These are phyloP conservation scores for Aristolochia californica DNA, from an alignment of 164 flowering plant genomes.

Conservation along the genomic window DNA sequence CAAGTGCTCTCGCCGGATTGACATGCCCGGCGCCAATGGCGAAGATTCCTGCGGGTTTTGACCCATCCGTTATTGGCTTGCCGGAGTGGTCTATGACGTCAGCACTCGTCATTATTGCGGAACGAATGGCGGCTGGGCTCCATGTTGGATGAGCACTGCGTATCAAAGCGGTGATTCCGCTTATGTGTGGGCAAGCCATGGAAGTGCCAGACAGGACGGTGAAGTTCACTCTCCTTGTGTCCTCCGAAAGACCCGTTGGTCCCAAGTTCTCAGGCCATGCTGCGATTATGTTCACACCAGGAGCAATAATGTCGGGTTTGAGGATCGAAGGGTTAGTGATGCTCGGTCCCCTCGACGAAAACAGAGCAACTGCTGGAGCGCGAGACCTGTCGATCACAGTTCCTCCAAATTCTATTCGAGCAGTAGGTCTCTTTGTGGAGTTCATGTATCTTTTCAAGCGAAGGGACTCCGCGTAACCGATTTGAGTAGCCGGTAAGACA, in stretches of 20 bases:
- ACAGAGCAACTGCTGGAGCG: constrained; percentile 77
- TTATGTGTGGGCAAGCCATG: constrained; percentile 93
- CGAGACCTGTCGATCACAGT: constrained; percentile 51
- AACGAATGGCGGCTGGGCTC: constrained; percentile 81
- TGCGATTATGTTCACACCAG: constrained; percentile 90
- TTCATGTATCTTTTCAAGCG: constrained; percentile 54
- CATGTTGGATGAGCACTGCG: constrained; percentile 60
- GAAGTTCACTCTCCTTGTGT: constrained; percentile 69
- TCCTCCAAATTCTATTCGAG: constrained; percentile 60
- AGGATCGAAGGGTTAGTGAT: constrained; percentile 58
- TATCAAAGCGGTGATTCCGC: constrained; percentile 69
- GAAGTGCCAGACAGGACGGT: constrained; percentile 91
- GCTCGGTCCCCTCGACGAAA: constrained; percentile 91
- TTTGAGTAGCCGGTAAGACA: constrained; percentile 70
- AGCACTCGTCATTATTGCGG: constrained; percentile 89
- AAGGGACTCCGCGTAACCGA: constrained; percentile 52
- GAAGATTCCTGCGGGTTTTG: constrained; percentile 46
- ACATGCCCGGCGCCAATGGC: constrained; percentile 88
- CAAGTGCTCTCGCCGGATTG: constrained; percentile 59
- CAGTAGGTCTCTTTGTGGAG: constrained; percentile 54
- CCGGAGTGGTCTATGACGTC: constrained; percentile 44
- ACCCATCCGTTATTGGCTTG: constrained; percentile 60
- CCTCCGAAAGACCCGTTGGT: constrained; percentile 71
- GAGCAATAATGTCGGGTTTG: constrained; percentile 88
- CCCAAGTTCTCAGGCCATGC: constrained; percentile 95